Conservation (phyloP, 495 filamentous ascomycete species). For the Paragyromitra xinjiangensis region DNA sequence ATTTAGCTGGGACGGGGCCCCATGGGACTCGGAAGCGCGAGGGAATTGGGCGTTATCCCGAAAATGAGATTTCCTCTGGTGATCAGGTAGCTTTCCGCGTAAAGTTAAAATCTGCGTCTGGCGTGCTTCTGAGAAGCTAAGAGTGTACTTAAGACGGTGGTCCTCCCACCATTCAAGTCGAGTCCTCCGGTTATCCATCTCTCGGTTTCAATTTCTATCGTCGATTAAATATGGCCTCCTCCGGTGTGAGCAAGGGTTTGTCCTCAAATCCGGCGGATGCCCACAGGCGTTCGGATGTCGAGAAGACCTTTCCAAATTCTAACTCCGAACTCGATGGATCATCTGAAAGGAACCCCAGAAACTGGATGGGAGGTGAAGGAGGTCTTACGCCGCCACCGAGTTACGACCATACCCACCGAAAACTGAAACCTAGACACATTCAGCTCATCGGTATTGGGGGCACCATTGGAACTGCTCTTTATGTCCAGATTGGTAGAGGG, state of each 20-base stretch:
- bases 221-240: constrained; percentile 16
- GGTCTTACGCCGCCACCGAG: constrained; percentile 25
- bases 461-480: constrained; percentile 81
- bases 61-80: background rate
- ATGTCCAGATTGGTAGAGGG: constrained; percentile 75
- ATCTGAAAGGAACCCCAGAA: background rate
- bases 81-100: background rate
- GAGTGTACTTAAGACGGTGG: constrained; percentile 2
- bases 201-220: background rate
- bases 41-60: background rate
- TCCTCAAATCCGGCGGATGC: background rate
- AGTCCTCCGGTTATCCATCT: background rate
- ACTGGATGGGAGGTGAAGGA: constrained; percentile 13
- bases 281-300: constrained; percentile 27
- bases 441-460: constrained; percentile 77
- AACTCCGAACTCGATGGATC: background rate
- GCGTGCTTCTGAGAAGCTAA: background rate
- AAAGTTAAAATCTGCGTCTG: background rate
- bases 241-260: constrained; percentile 3
- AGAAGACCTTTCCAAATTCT: constrained; percentile 3
- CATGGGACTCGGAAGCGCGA: constrained; percentile 6
- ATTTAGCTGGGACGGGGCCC: background rate
- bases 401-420: constrained; percentile 53
- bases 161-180: background rate
- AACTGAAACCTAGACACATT: constrained; percentile 51